Evolutionary conservation across 352 stramenopile species (phyloP), one percentile per base, ranked within the genome.

Genomic region (Globisporangium splendens): DNA sequence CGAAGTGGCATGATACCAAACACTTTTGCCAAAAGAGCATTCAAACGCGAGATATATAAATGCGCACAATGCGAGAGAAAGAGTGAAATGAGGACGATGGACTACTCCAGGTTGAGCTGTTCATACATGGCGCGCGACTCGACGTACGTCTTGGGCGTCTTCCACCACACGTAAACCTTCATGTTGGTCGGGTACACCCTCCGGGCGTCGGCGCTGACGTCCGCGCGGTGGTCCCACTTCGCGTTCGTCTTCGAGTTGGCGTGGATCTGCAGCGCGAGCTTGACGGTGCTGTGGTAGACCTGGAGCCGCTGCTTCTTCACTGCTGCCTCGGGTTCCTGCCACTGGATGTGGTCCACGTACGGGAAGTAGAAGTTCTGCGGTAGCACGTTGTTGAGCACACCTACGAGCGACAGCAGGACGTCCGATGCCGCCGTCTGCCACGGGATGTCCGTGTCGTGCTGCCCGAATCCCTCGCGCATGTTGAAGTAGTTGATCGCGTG

Each of bases 401-500:
- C 74, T 24, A 83, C 73, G 7, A 84, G 56, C 39, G 77, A 83
- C 50, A 70, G 17, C 56, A 87, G 58, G 44, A 87, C 72, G 44
- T 87, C 75, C 4, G 77, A 70, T 10, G 62, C 66, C 5, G 67
- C 65, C 0, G 72, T 85, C 41, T 87, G 77, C 58, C 70, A 83
- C 21, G 74, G 74, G 24, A 87, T 78, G 46, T 64, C 56, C 7
- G 48, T 58, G 22, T 17, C 43, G 2, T 44, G 22, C 44, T 87
- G 74, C 0, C 77, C 74, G 28, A 68, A 87, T 5, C 71, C 72
- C 59, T 87, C 72, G 28, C 75, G 75, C 77, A 87, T 85, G 66
- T 87, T 82, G 46, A 84, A 87, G 44, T 83, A 77, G 38, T 55
- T 54, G 50, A 87, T 82, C 22, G 58, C 28, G 44, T 84, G 77